Conservation (phyloP, 805 yeast genomes). For the Debaryomyces hansenii region DNA sequence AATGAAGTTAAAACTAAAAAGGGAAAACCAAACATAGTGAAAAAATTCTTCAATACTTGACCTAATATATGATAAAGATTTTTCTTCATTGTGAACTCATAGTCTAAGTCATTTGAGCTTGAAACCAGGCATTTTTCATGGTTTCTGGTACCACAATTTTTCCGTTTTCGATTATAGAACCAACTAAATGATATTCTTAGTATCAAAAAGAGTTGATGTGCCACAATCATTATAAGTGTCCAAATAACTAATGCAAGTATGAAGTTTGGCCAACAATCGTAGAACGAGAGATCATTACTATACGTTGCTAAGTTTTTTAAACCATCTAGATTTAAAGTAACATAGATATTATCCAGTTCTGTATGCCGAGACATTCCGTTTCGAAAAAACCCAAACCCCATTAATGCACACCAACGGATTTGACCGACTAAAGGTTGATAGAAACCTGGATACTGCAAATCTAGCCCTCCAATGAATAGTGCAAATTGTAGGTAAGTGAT, state of each 20-base stretch:
- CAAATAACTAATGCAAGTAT: conserved; percentile 33
- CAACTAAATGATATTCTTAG: conserved; percentile 12
- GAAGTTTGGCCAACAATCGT: conserved; percentile 44
- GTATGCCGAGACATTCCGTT: conserved; percentile 9
- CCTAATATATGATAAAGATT: conserved; percentile 32
- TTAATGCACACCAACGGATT: conserved; percentile 57
- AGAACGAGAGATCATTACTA: conserved; percentile 19
- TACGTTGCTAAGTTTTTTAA: conserved; percentile 37
- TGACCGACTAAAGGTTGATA: conserved; percentile 54
- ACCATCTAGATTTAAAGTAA: conserved; percentile 42
- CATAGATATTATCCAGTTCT: conserved; percentile 37
- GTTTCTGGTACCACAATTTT: not conserved
- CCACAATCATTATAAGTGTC: conserved; percentile 21
- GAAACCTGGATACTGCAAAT: conserved; percentile 61
- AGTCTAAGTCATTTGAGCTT: not conserved
- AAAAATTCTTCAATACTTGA: conserved; percentile 25
- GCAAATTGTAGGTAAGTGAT: conserved; percentile 59
- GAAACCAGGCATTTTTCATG: not conserved
- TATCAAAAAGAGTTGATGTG: conserved; percentile 20
- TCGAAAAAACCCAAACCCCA: conserved; percentile 29
- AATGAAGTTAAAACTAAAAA: conserved; percentile 41
- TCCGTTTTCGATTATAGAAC: not conserved
- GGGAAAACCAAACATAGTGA: conserved; percentile 42
- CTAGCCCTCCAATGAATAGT: conserved; percentile 54
- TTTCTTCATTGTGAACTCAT: conserved; percentile 14